Conservation (phyloP, 129 eudicot species). For the Chrysanthemum seticuspe region DNA sequence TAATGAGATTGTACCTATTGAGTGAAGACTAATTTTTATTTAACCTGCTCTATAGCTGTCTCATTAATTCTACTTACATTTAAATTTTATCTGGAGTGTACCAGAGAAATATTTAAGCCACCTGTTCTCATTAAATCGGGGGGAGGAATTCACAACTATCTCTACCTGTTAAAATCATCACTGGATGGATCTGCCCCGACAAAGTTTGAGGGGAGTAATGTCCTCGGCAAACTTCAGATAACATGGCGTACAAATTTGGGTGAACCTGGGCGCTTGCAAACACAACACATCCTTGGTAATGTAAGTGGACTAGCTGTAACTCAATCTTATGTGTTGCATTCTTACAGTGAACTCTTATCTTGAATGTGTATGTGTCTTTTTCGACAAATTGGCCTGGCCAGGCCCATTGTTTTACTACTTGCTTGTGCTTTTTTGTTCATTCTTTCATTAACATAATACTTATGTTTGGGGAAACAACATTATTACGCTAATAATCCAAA, state of each 20-base stretch:
- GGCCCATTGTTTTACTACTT: too few relatives aligned
- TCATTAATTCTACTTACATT: constrained; percentile 10
- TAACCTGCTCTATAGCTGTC: constrained; percentile 11
- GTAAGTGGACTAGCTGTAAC: constrained; percentile 54
- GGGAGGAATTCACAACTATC: constrained; percentile 88
- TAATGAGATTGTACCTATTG: constrained; percentile 4
- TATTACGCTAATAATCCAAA: too few relatives aligned
- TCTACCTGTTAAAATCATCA: constrained; percentile 65
- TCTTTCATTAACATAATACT: too few relatives aligned
- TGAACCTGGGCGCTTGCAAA: constrained; percentile 98
- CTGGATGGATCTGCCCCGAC: constrained; percentile 40
- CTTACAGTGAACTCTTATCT: not conserved
- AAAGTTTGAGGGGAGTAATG: constrained; percentile 80
- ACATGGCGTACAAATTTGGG: constrained; percentile 99
- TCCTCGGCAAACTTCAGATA: constrained; percentile 95
- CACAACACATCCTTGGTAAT: constrained; percentile 90
- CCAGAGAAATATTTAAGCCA: constrained; percentile 69
- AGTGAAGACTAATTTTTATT: not conserved
- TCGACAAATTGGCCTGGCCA: not conserved
- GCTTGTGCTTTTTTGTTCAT: too few relatives aligned
- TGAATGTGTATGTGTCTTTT: not conserved
- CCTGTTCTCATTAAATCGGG: constrained; percentile 88
- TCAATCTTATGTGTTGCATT: not conserved
- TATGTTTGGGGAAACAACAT: too few relatives aligned
- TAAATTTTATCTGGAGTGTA: constrained; percentile 9